phyloP scores from a whole-genome alignment of 805 yeast genomes.

The Candida peoriensis region DNA sequence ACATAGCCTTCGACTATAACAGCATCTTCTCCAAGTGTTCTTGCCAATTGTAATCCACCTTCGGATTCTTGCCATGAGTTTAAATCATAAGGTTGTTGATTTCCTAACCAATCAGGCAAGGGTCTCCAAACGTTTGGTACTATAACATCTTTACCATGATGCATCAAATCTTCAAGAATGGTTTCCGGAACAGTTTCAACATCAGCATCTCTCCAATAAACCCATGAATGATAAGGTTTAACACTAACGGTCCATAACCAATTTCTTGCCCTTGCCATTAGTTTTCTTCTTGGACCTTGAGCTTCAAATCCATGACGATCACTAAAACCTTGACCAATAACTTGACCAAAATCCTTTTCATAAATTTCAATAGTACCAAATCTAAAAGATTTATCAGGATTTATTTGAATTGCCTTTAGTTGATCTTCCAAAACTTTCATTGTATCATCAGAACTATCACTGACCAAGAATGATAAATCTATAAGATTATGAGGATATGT shows the following conservation, averaged over 20 bases:
- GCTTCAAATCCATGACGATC: conserved; percentile 96
- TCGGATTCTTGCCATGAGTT: conserved; percentile 85
- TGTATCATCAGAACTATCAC: conserved; percentile 88
- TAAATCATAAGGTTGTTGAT: conserved; percentile 79
- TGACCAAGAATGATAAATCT: conserved; percentile 80
- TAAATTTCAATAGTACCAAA: conserved; percentile 83
- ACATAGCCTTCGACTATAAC: conserved; percentile 97
- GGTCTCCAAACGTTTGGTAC: conserved; percentile 96
- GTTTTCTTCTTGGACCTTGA: conserved; percentile 90
- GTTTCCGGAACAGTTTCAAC: conserved; percentile 86
- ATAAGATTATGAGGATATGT: conserved; percentile 86
- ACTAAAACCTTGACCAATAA: conserved; percentile 86
- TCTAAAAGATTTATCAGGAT: conserved; percentile 52
- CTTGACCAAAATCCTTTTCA: conserved; percentile 92
- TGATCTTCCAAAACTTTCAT: conserved; percentile 60
- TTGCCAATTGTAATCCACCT: conserved; percentile 75
- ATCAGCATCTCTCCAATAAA: conserved; percentile 97
- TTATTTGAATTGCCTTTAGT: conserved; percentile 60
- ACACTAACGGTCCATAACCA: conserved; percentile 88
- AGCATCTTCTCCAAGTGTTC: conserved; percentile 81
- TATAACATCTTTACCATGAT: conserved; percentile 83
- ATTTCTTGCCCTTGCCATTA: conserved; percentile 95
- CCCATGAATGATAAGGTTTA: conserved; percentile 92
- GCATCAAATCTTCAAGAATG: conserved; percentile 89
- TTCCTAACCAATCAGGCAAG: conserved; percentile 80